These are phyloP conservation scores for Auriscalpium microsporum DNA, from an alignment of 768 basidiomycete genomes.

Conservation along the genomic window DNA sequence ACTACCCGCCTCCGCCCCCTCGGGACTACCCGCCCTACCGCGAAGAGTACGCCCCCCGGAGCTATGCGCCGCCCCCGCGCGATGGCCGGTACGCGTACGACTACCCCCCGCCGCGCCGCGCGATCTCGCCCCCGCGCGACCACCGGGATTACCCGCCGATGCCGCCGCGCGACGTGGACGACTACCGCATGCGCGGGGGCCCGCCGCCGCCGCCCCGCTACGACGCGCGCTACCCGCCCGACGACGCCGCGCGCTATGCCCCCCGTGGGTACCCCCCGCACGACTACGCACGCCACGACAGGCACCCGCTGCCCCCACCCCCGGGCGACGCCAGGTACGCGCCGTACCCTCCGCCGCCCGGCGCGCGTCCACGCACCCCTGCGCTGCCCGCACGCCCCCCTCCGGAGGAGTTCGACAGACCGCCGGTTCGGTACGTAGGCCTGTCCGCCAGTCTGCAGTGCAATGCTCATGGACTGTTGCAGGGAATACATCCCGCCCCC, in stretches of 20 bases:
- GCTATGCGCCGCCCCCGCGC: constrained; percentile 30
- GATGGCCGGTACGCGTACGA: constrained; percentile 46
- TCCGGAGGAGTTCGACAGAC: constrained; percentile 27
- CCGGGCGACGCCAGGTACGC: constrained; percentile 33
- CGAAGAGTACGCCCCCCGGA: constrained; percentile 45
- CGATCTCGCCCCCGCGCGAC: constrained; percentile 55
- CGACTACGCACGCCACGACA: constrained; percentile 48
- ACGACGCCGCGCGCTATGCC: constrained; percentile 37
- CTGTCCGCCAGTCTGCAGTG: too few relatives aligned
- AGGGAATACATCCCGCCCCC: constrained; percentile 15
- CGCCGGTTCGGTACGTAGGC: constrained; percentile 3
- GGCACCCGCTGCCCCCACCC: constrained; percentile 30
- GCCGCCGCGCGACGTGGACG: constrained; percentile 55
- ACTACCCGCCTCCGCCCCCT: constrained; percentile 38
- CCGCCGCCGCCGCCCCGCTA: constrained; percentile 45
- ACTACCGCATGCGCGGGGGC: constrained; percentile 51
- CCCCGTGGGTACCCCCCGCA: constrained; percentile 47
- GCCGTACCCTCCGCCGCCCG: constrained; percentile 33
- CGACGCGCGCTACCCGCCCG: constrained; percentile 38
- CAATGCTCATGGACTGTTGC: background rate
- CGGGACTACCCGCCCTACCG: constrained; percentile 37
- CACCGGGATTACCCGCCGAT: constrained; percentile 55
- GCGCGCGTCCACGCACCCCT: constrained; percentile 25
- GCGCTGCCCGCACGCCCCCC: background rate
- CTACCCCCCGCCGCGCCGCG: constrained; percentile 41